A percentile compares a stretch with the other conserved stretches of the same genome.
Evolutionary conservation across 208 protist genomes (phyloP).

Genomic region (Crithidia bombi): DNA sequence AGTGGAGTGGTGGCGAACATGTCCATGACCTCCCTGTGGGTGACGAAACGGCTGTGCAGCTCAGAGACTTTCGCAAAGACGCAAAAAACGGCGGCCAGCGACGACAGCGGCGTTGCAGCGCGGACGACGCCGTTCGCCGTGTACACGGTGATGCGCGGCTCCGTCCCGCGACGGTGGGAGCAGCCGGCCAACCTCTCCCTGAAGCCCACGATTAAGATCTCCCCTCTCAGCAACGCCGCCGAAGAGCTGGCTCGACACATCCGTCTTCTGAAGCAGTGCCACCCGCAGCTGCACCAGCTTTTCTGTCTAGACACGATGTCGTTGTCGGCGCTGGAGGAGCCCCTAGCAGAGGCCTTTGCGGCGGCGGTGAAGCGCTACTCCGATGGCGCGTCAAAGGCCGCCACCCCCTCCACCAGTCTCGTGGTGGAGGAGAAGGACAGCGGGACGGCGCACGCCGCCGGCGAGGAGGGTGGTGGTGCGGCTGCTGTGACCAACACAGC

Average conservation of each 20-base stretch:
- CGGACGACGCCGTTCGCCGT: slow-evolving; percentile 40
- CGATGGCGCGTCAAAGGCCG: slow-evolving; percentile 12
- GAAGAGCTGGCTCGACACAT: slow-evolving; percentile 55
- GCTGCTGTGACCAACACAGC: not conserved
- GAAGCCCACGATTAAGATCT: slow-evolving; percentile 70
- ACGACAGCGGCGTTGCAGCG: not conserved
- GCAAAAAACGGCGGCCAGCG: too few species aligned
- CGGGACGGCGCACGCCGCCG: not conserved
- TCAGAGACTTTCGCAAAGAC: too few species aligned
- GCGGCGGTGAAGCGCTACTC: slow-evolving; percentile 39
- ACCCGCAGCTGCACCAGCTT: slow-evolving; percentile 38
- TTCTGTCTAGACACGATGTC: slow-evolving; percentile 74
- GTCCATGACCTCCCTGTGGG: slow-evolving; percentile 71
- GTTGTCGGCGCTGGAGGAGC: slow-evolving; percentile 41
- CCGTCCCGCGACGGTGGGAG: slow-evolving; percentile 78
- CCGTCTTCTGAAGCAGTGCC: slow-evolving; percentile 35
- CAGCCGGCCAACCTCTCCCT: slow-evolving; percentile 78
- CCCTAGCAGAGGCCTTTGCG: slow-evolving; percentile 65
- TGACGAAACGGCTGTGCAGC: slow-evolving; percentile 24
- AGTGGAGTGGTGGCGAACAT: slow-evolving; percentile 83
- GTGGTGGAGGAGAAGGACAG: not conserved
- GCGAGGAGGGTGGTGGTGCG: not conserved
- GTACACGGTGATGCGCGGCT: slow-evolving; percentile 71
- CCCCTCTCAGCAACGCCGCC: slow-evolving; percentile 29
- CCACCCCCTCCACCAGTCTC: not conserved